A percentile compares a stretch with the other conserved stretches of the same genome.
Conservation (phyloP, 2,329 filamentous ascomycete species). For the Colletotrichum brevisporum region DNA sequence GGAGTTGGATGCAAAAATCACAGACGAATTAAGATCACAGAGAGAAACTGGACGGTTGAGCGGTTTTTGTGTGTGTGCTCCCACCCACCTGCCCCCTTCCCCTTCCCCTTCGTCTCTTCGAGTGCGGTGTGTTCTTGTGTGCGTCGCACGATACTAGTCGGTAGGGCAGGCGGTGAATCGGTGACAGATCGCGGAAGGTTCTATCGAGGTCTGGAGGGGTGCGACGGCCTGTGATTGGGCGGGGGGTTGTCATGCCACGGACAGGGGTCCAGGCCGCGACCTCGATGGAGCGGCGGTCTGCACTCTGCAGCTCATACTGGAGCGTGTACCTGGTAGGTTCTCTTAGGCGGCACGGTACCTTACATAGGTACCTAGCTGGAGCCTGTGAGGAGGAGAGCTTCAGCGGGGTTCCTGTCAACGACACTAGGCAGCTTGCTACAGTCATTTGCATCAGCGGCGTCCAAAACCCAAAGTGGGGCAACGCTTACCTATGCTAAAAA, state of each 20-base stretch:
- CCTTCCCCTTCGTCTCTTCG: too few relatives aligned
- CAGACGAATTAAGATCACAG: too few relatives aligned
- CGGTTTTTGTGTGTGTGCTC: too few relatives aligned
- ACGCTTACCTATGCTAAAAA: too few relatives aligned
- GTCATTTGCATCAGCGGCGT: too few relatives aligned
- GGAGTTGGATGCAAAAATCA: too few relatives aligned
- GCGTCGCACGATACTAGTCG: slow-evolving; percentile 14
- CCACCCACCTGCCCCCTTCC: too few relatives aligned
- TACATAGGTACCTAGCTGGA: background rate
- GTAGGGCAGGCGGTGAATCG: slow-evolving; percentile 13
- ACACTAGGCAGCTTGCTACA: too few relatives aligned
- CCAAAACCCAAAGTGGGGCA: too few relatives aligned
- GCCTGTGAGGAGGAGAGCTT: background rate
- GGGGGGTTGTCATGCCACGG: slow-evolving; percentile 8
- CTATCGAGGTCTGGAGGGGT: slow-evolving; percentile 17
- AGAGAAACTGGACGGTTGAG: slow-evolving; percentile 7
- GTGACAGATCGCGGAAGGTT: slow-evolving; percentile 36
- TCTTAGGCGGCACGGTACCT: background rate
- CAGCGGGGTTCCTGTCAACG: slow-evolving; percentile 13
- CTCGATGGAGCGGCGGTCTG: slow-evolving; percentile 27
- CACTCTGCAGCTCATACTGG: slow-evolving; percentile 9
- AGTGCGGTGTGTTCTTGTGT: too few relatives aligned
- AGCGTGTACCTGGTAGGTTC: too few relatives aligned
- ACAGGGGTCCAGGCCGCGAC: slow-evolving; percentile 2
- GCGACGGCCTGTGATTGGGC: slow-evolving; percentile 26